Evolutionary conservation across 2,329 filamentous ascomycete genomes (phyloP), one percentile per base, ranked within the genome.

Genomic region (Pseudofabraea citricarpa): DNA sequence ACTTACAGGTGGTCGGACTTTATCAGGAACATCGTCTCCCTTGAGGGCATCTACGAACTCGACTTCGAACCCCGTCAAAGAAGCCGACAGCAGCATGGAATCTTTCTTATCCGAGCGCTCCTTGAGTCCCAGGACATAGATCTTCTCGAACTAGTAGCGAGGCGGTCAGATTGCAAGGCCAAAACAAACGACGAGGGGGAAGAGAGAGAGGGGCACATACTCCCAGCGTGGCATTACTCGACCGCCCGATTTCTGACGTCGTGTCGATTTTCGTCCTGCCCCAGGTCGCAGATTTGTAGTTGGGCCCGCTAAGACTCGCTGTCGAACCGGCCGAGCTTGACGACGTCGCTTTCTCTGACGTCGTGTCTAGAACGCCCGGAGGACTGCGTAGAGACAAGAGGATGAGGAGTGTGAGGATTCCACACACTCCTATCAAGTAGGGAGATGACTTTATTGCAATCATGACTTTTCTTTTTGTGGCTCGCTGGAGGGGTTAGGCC

Each of bases 61-160:
- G 0, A 73, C 51, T 3, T 65, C 57, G 49, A 75, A 64, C 0
- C 64, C 66, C 0, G 65, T 66, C 24, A 72, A 44, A 1, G 65
- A 59, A 29, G 67, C 63, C 5, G 66, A 62, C 8, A 77, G 55
- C 1, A 64, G 57, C 15, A 77, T 57, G 3, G 65, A 67, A 61
- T 77, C 73, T 39, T 69, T 65, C 49, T 73, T 72, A 53, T 76
- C 72, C 4, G 64, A 68, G 24, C 73, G 63, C 31, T 68, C 63
- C 4, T 70, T 67, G 8, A 76, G 58, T 4, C 68, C 66, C 36
- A 77, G 61, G 19, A 69, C 66, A 43, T 72, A 70, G 21, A 74
- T 59, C 36, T 68, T 66, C 41, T 72, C 58, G 47, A 72, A 72
- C 46, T 31, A 13, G 8, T 7, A n/a, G n/a, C n/a, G 24, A 27